phyloP scores from a whole-genome alignment of 371 early-diverging fungal genomes.

The Actinomucor elegans region DNA sequence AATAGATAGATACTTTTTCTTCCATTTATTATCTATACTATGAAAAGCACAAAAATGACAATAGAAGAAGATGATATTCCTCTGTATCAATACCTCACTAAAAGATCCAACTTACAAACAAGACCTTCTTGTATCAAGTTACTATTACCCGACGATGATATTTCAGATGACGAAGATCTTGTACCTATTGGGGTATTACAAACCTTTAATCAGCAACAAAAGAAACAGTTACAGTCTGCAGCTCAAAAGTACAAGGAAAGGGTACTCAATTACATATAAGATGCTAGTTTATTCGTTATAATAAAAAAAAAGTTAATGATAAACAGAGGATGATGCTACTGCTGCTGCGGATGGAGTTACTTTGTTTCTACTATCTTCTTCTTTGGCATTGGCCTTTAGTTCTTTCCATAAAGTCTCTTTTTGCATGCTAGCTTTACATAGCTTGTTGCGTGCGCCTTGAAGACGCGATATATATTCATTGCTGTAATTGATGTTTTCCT shows the following conservation, averaged over 20 bases:
- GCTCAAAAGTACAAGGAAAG: conserved; percentile 30
- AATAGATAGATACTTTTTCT: no score
- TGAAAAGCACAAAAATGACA: not conserved
- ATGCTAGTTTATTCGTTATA: conserved; percentile 2
- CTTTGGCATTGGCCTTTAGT: conserved; percentile 36
- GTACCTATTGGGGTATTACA: conserved; percentile 19
- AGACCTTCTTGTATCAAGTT: conserved; percentile 8
- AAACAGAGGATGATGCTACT: conserved; percentile 2
- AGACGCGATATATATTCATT: conserved; percentile 48
- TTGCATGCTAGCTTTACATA: conserved; percentile 49
- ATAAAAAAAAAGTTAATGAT: conserved; percentile 3
- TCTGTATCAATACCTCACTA: conserved; percentile 10
- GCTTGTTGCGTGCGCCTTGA: conserved; percentile 45
- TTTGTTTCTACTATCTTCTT: conserved; percentile 33
- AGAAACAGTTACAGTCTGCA: conserved; percentile 16
- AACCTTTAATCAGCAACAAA: not conserved
- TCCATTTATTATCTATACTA: no score
- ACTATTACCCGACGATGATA: conserved; percentile 7
- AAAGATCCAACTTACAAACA: conserved; percentile 7
- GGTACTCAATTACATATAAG: conserved; percentile 9
- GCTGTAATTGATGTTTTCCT: conserved; percentile 57
- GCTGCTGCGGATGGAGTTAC: not conserved
- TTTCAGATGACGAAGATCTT: conserved; percentile 20
- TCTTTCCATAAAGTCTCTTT: conserved; percentile 46
- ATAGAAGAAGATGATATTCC: conserved; percentile 16